phyloP scores from a whole-genome alignment of 176 grass and related monocot genomes.

The Coix lacrymajobi region DNA sequence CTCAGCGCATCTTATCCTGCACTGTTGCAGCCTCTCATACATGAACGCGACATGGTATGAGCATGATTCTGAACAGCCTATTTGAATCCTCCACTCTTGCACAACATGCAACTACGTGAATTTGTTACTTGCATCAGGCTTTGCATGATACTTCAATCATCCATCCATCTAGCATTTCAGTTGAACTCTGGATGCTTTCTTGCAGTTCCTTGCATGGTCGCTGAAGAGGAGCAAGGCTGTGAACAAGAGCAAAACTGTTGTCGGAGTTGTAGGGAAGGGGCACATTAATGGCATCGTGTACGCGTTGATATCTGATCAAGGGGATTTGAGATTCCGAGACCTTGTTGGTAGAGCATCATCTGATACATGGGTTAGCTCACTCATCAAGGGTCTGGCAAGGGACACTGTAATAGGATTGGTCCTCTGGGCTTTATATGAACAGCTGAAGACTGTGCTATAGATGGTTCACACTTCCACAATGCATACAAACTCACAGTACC shows the following conservation, averaged over 20 bases:
- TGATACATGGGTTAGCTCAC: constrained; percentile 45
- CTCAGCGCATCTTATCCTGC: constrained; percentile 80
- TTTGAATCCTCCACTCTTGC: background rate
- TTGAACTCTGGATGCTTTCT: background rate
- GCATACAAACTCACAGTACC: background rate
- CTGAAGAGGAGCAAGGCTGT: constrained; percentile 98
- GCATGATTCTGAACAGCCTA: constrained; percentile 11
- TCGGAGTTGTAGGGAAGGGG: constrained; percentile 72
- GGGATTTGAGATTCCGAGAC: constrained; percentile 74
- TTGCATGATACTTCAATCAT: background rate
- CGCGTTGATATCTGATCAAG: constrained; percentile 76
- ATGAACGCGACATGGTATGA: constrained; percentile 84
- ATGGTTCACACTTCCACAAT: background rate
- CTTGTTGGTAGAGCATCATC: constrained; percentile 57
- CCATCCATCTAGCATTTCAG: background rate
- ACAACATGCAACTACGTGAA: background rate
- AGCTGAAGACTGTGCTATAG: constrained; percentile 35
- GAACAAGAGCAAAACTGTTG: constrained; percentile 74
- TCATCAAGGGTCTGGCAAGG: constrained; percentile 56
- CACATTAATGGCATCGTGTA: constrained; percentile 94
- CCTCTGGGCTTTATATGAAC: constrained; percentile 74
- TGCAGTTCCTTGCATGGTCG: constrained; percentile 88
- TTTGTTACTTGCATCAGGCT: background rate
- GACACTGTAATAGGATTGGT: constrained; percentile 66
- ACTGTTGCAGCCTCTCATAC: constrained; percentile 72